A percentile compares a stretch with the other conserved stretches of the same genome.
phyloP scores from a whole-genome alignment of 306 rosid species.

The Vigna mungo region DNA sequence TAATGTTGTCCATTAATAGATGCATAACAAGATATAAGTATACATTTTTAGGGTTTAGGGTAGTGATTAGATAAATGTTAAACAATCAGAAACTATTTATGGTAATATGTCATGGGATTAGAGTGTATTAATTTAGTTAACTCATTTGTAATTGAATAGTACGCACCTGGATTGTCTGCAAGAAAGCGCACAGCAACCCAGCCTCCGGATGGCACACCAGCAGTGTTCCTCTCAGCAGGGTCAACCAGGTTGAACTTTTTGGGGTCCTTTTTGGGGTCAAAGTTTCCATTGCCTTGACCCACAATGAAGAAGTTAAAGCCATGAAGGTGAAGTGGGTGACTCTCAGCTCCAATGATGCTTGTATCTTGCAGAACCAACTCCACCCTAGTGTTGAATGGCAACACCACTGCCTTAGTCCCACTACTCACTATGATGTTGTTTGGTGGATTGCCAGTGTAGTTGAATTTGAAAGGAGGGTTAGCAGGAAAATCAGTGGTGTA shows the following conservation, averaged over 20 bases:
- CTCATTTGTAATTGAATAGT: neutral
- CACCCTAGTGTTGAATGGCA: conserved; percentile 65
- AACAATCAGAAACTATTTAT: no score
- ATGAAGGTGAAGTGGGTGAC: conserved; percentile 86
- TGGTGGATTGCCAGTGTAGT: conserved; percentile 76
- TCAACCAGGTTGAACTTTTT: conserved; percentile 66
- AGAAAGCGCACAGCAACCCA: conserved; percentile 77
- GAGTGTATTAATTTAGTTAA: no score
- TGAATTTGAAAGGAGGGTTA: conserved; percentile 69
- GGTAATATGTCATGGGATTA: neutral
- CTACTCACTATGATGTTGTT: conserved; percentile 52
- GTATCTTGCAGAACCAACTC: conserved; percentile 78
- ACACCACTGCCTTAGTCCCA: conserved; percentile 65
- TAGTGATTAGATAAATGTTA: no score
- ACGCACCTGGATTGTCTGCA: conserved; percentile 73
- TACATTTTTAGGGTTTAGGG: neutral
- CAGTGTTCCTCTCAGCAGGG: conserved; percentile 78
- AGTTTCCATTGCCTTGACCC: conserved; percentile 72
- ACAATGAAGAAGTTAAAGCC: conserved; percentile 80
- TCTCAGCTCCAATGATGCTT: conserved; percentile 70
- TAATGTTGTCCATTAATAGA: neutral
- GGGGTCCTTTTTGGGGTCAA: conserved; percentile 68
- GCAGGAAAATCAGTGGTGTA: conserved; percentile 70
- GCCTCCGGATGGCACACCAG: conserved; percentile 75
- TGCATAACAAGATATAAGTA: neutral